Percentiles rank a stretch among this genome's conserved stretches.
phyloP scores from a whole-genome alignment of 2,329 filamentous ascomycete genomes.

The Sporothrix sp. region DNA sequence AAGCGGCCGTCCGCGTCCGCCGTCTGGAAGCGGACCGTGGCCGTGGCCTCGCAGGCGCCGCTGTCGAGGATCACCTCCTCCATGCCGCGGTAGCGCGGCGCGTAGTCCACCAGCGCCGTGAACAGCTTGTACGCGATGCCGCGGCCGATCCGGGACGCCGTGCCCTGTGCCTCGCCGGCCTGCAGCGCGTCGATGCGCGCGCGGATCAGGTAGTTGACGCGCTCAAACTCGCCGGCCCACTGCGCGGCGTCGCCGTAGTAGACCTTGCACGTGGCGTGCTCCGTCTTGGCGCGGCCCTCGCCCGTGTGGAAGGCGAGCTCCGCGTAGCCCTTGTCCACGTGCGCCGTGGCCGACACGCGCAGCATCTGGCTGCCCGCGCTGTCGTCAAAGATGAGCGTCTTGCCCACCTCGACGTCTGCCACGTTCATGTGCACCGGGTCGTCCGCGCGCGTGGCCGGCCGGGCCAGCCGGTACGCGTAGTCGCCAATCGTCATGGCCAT shows the following conservation, averaged over 20 bases:
- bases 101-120: constrained; percentile 46
- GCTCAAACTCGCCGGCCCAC: constrained; percentile 57
- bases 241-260: constrained; percentile 49
- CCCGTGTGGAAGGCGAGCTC: constrained; percentile 50
- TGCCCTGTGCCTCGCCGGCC: constrained; percentile 52
- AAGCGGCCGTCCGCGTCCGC: constrained; percentile 39
- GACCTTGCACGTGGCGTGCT: constrained; percentile 54
- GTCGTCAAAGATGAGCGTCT: constrained; percentile 54
- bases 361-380: constrained; percentile 45
- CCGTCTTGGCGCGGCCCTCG: constrained; percentile 46
- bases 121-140: constrained; percentile 70
- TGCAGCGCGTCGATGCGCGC: constrained; percentile 48
- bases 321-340: constrained; percentile 45
- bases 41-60: constrained; percentile 33
- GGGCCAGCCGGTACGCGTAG: constrained; percentile 56
- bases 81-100: constrained; percentile 45
- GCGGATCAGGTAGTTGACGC: constrained; percentile 59
- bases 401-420: constrained; percentile 56
- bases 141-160: constrained; percentile 62
- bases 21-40: constrained; percentile 37
- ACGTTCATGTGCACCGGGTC: constrained; percentile 52
- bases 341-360: constrained; percentile 49
- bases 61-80: constrained; percentile 48
- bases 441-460: constrained; percentile 44
- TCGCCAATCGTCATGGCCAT: constrained; percentile 48